These are phyloP conservation scores for Aleurites moluccanus DNA, from an alignment of 441 rosid species.

Conservation along the genomic window DNA sequence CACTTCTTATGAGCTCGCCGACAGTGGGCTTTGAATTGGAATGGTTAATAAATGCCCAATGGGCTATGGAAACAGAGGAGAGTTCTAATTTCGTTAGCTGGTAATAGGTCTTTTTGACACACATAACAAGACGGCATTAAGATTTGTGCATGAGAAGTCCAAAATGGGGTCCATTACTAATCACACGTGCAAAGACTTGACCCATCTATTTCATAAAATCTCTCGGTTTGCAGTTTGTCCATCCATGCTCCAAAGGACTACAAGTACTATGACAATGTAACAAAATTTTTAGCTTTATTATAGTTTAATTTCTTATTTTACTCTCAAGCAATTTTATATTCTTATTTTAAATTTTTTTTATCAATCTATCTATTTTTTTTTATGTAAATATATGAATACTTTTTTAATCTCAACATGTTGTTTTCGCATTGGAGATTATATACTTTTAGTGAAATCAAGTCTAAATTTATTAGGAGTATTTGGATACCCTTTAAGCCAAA, in stretches of 20 bases:
- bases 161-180: background rate
- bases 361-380: no score
- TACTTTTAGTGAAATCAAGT: no score
- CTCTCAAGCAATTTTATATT: no score
- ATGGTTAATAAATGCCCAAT: background rate
- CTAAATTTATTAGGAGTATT: no score
- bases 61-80: background rate
- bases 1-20: slow-evolving; percentile 29
- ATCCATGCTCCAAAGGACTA: background rate
- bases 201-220: background rate
- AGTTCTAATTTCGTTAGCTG: background rate
- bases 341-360: no score
- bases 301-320: no score
- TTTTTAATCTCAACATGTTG: no score
- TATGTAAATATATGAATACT: no score
- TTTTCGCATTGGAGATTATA: no score
- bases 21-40: slow-evolving; percentile 29
- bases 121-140: slow-evolving; percentile 17
- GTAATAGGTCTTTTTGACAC: slow-evolving; percentile 20
- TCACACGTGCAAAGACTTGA: slow-evolving; percentile 31
- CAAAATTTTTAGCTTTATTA: no score
- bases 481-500: no score
- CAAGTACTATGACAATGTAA: background rate
- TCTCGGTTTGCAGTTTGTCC: slow-evolving; percentile 4
- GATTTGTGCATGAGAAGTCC: slow-evolving; percentile 20